Evolutionary conservation across 805 yeast genomes (phyloP).

Genomic region (Nadsonia fulvescens): DNA sequence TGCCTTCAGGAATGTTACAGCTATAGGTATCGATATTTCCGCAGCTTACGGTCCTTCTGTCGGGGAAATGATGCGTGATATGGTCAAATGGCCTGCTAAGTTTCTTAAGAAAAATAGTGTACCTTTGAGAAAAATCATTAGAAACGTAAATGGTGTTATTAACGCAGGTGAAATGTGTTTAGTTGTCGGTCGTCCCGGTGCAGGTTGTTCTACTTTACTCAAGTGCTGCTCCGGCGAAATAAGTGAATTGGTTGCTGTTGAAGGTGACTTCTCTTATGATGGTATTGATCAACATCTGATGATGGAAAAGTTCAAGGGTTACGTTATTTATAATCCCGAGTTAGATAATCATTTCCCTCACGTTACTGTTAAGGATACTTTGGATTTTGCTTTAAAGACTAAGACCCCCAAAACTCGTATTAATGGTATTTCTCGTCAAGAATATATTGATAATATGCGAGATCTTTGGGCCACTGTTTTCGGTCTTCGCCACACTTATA

Average conservation of each 20-base stretch:
- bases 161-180: conserved; percentile 52
- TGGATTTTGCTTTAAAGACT: conserved; percentile 50
- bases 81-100: conserved; percentile 10
- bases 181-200: conserved; percentile 60
- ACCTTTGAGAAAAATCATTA: conserved; percentile 12
- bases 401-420: conserved; percentile 43
- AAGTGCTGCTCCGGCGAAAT: conserved; percentile 47
- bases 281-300: conserved; percentile 43
- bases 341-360: conserved; percentile 62
- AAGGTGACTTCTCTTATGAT: conserved; percentile 43
- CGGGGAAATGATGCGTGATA: conserved; percentile 22
- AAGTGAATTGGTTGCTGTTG: conserved; percentile 26
- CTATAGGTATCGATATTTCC: conserved; percentile 29
- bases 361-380: conserved; percentile 55
- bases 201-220: conserved; percentile 60
- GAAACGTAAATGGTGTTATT: conserved; percentile 22
- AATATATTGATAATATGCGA: conserved; percentile 30
- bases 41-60: conserved; percentile 28
- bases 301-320: conserved; percentile 38
- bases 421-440: conserved; percentile 26
- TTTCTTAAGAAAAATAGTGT: conserved; percentile 4
- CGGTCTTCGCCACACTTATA: conserved; percentile 41
- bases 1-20: conserved; percentile 21
- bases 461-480: conserved; percentile 35
- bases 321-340: conserved; percentile 23